These are phyloP conservation scores for Umbilicus rupestris DNA, from an alignment of 164 flowering plant species.

Conservation along the genomic window DNA sequence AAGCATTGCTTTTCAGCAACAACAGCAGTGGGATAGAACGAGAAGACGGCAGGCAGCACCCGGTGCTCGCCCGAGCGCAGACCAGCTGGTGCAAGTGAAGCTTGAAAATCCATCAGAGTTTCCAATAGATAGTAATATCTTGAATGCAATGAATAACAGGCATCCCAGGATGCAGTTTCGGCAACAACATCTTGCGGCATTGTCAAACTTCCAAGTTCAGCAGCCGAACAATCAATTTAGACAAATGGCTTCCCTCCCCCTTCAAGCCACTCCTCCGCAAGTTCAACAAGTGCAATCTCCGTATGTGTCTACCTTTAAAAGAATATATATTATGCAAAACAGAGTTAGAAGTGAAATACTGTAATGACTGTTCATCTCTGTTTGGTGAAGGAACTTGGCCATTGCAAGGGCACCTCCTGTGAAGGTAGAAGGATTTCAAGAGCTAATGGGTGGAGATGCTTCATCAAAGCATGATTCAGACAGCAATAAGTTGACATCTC, in stretches of 20 bases:
- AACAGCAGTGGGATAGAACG: slow-evolving; percentile 52
- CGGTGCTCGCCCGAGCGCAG: slow-evolving; percentile 45
- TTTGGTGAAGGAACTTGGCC: slow-evolving; percentile 46
- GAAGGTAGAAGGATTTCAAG: slow-evolving; percentile 96
- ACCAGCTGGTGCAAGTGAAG: slow-evolving; percentile 69
- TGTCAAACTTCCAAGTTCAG: slow-evolving; percentile 38
- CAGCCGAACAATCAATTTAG: slow-evolving; percentile 53
- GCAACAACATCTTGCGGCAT: slow-evolving; percentile 62
- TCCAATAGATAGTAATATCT: slow-evolving; percentile 46
- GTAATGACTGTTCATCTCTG: not conserved
- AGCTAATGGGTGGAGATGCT: slow-evolving; percentile 93
- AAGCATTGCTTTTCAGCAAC: slow-evolving; percentile 57
- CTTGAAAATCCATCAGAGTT: slow-evolving; percentile 57
- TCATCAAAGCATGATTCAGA: slow-evolving; percentile 72
- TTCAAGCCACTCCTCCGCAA: slow-evolving; percentile 21
- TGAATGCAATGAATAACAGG: slow-evolving; percentile 29
- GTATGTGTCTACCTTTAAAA: slow-evolving; percentile 33
- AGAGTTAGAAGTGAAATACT: not conserved
- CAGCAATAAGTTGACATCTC: slow-evolving; percentile 65
- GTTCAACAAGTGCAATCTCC: slow-evolving; percentile 57
- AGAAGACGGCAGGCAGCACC: slow-evolving; percentile 41
- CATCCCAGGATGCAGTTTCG: slow-evolving; percentile 51
- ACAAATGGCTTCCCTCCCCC: slow-evolving; percentile 39
- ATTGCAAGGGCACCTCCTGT: slow-evolving; percentile 80
- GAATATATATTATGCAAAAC: not conserved